Evolutionary conservation across 805 yeast genomes (phyloP), one percentile per base, ranked within the genome.

Genomic region (Metschnikowia santaceciliae): DNA sequence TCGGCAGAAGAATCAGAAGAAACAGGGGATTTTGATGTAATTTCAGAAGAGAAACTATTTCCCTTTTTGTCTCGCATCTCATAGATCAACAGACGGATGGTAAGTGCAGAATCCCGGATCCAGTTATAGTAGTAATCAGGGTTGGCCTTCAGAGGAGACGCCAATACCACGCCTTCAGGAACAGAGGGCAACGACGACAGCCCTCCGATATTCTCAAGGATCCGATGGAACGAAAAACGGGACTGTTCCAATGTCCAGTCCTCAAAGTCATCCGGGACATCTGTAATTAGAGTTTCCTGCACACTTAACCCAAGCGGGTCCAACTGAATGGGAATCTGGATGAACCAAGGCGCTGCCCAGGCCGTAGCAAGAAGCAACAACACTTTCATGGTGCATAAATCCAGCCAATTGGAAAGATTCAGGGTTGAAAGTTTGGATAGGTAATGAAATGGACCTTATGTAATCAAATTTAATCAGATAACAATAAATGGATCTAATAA

Each of bases 91-190:
- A 95, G 75, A 50, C 80, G 79, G 39, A 86, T 76, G 0, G 96
- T 83, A 47, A 92, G 79, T 0, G 97, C 97, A 32, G 90, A 82
- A 65, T 92, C 98, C 63, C 98, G 77, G 4, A 82, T 77, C 98
- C 98, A 92, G 63, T 88, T 96, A 61, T 79, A 92, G 61, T 81
- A 90, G 67, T 92, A 92, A 67, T 92, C 78, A 0, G 98, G 98
- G 22, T 74, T 56, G 0, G 47, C 5, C 47, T 66, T 79, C 1
- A 96, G 89, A 6, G 96, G 96, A 6, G 94, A 83, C 1, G 98
- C 98, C 56, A 91, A 76, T 4, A 90, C 86, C 2, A 81, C 88
- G 32, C 97, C 97, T 6, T 66, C 59, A 0, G 80, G 71, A 1
- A 84, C 82, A 67, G 44, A 66, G 6, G 48, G 52, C 11, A 56